These are phyloP conservation scores for Perkinsus chesapeaki DNA, from an alignment of 169 alveolate species.

Conservation along the genomic window DNA sequence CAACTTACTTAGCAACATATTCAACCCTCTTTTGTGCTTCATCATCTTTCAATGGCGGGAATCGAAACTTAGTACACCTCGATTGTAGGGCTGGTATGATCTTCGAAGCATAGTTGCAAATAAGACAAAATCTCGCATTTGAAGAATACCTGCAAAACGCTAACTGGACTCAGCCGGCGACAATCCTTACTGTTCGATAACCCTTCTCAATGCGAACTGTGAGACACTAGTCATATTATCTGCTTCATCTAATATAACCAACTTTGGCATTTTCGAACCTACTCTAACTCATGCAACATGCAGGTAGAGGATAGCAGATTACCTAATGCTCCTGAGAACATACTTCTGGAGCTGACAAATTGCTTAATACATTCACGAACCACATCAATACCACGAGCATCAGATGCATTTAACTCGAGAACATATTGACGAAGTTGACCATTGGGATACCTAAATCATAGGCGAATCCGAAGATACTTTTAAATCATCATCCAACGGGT, in stretches of 20 bases:
- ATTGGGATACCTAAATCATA: constrained; percentile 45
- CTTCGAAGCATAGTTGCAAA: constrained; percentile 69
- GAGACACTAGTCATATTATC: constrained; percentile 30
- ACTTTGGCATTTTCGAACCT: constrained; percentile 21
- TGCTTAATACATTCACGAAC: constrained; percentile 65
- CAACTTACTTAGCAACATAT: constrained; percentile 1
- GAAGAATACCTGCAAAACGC: constrained; percentile 46
- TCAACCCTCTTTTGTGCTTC: background rate
- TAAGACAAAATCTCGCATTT: constrained; percentile 65
- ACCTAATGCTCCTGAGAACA: constrained; percentile 64
- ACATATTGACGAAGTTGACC: constrained; percentile 37
- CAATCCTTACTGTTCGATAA: constrained; percentile 58
- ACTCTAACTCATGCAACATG: too few species aligned
- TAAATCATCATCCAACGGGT: too few species aligned
- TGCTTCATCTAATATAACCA: constrained; percentile 29
- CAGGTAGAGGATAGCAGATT: too few species aligned
- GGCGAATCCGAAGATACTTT: too few species aligned
- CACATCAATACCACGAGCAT: constrained; percentile 74
- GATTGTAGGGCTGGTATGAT: constrained; percentile 68
- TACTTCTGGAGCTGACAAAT: constrained; percentile 38
- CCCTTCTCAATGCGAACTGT: constrained; percentile 25
- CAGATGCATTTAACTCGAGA: constrained; percentile 65
- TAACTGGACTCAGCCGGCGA: too few species aligned
- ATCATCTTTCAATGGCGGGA: constrained; percentile 48
- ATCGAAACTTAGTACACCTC: constrained; percentile 72